Conservation (phyloP, 2,329 filamentous ascomycete genomes). For the Cladosporium sphaerospermum region DNA sequence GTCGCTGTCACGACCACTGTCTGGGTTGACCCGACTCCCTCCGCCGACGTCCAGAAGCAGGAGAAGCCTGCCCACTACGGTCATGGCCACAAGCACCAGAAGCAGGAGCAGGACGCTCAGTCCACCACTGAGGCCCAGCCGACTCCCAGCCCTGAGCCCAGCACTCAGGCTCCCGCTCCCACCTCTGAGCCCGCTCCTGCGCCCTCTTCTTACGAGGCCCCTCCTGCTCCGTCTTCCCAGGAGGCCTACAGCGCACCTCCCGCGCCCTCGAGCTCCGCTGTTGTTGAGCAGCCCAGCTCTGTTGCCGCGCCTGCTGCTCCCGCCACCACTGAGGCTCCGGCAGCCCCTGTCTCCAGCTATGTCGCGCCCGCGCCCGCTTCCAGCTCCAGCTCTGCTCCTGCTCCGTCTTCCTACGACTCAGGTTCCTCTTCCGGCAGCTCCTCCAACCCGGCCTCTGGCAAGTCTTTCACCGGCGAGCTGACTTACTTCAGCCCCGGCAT, state of each 20-base stretch:
- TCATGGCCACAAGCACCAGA: conserved; percentile 11
- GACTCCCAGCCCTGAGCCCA: conserved; percentile 11
- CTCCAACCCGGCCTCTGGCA: conserved; percentile 23
- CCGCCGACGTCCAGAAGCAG: conserved; percentile 18
- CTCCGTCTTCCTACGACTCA: conserved; percentile 16
- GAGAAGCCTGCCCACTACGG: conserved; percentile 10
- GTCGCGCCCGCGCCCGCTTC: conserved; percentile 22
- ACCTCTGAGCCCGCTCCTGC: conserved; percentile 6
- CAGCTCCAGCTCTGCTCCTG: conserved; percentile 14
- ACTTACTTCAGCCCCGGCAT: conserved; percentile 69
- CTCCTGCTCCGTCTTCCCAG: conserved; percentile 11
- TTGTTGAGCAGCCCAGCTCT: conserved; percentile 9
- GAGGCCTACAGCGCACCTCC: conserved; percentile 13
- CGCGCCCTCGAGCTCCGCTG: conserved; percentile 12
- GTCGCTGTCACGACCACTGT: conserved; percentile 45
- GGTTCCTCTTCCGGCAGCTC: conserved; percentile 10
- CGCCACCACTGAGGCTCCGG: neutral
- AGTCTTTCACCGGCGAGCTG: conserved; percentile 54
- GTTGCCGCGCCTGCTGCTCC: conserved; percentile 3
- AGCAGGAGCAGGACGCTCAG: neutral
- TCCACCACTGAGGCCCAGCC: conserved; percentile 6
- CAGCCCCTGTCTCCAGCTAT: conserved; percentile 18
- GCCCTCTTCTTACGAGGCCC: conserved; percentile 8
- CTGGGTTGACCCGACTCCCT: conserved; percentile 35
- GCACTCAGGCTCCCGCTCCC: neutral